phyloP scores from a whole-genome alignment of 495 filamentous ascomycete genomes.

The Thozetella sp. region DNA sequence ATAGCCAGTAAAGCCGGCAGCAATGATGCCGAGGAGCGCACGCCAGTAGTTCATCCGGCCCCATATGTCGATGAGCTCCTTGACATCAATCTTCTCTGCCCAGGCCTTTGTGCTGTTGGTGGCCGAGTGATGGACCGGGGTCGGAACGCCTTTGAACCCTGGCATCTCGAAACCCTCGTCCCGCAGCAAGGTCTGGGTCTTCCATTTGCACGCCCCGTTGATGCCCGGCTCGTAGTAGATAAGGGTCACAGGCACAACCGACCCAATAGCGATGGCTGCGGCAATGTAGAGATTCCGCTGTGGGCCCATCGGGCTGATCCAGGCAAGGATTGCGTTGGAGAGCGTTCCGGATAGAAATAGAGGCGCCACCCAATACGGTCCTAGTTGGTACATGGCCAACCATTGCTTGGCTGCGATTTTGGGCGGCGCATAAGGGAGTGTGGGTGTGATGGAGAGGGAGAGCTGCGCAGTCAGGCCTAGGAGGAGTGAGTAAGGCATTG shows the following conservation, averaged over 20 bases:
- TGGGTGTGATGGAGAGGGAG: constrained; percentile 1
- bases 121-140: constrained; percentile 10
- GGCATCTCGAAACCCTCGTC: constrained; percentile 4
- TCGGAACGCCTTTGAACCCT: constrained; percentile 2
- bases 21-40: constrained; percentile 6
- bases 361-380: constrained; percentile 17
- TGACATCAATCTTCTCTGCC: constrained; percentile 11
- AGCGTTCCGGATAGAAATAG: constrained; percentile 4
- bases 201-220: constrained; percentile 26
- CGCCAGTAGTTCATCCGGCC: constrained; percentile 12
- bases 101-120: background rate
- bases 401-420: constrained; percentile 17
- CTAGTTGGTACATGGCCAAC: constrained; percentile 17
- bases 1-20: constrained; percentile 10
- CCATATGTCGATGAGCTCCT: constrained; percentile 12
- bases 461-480: constrained; percentile 8
- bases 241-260: constrained; percentile 17
- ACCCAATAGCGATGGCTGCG: background rate
- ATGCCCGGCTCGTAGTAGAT: constrained; percentile 18
- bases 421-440: constrained; percentile 1
- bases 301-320: background rate
- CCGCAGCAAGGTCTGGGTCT: constrained; percentile 8
- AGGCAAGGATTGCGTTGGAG: constrained; percentile 14
- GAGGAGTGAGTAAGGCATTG: background rate
- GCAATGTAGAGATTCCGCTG: constrained; percentile 2